phyloP scores from a whole-genome alignment of 352 stramenopile genomes.

The Elongisporangium senticosum region DNA sequence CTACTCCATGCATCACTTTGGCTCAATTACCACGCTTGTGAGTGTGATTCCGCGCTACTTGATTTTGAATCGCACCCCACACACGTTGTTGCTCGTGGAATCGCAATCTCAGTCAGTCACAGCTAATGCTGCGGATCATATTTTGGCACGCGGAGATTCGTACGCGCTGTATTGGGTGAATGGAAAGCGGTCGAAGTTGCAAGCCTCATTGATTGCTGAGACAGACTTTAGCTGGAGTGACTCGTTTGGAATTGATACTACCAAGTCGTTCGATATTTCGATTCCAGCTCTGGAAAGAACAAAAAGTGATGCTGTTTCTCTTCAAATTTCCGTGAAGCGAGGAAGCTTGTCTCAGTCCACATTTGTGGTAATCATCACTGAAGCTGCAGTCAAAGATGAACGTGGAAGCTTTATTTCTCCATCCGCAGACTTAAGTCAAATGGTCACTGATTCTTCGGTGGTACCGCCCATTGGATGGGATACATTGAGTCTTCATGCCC shows the following conservation, averaged over 20 bases:
- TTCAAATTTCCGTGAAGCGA: constrained; percentile 64
- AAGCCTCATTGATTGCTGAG: constrained; percentile 48
- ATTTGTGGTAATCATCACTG: constrained; percentile 61
- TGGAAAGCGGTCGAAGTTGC: constrained; percentile 40
- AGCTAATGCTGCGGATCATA: constrained; percentile 59
- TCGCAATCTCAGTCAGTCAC: constrained; percentile 10
- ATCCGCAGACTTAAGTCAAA: not conserved
- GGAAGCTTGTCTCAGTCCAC: constrained; percentile 70
- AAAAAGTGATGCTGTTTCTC: constrained; percentile 9
- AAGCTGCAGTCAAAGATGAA: constrained; percentile 14
- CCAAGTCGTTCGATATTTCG: no score
- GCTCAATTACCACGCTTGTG: constrained; percentile 77
- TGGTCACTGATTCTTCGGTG: constrained; percentile 13
- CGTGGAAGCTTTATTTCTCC: no score
- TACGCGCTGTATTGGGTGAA: constrained; percentile 80
- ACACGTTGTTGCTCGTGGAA: constrained; percentile 69
- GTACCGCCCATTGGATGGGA: constrained; percentile 37
- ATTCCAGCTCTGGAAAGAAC: no score
- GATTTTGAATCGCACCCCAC: constrained; percentile 54
- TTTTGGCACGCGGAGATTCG: constrained; percentile 57
- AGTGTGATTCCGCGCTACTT: constrained; percentile 81
- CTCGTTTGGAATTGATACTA: constrained; percentile 38
- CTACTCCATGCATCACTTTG: constrained; percentile 77
- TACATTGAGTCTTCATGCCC: constrained; percentile 54
- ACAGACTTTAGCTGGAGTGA: constrained; percentile 62